Base-by-base conservation (phyloP, 768 basidiomycete species). In the Rhodotorula paludigena region DNA sequence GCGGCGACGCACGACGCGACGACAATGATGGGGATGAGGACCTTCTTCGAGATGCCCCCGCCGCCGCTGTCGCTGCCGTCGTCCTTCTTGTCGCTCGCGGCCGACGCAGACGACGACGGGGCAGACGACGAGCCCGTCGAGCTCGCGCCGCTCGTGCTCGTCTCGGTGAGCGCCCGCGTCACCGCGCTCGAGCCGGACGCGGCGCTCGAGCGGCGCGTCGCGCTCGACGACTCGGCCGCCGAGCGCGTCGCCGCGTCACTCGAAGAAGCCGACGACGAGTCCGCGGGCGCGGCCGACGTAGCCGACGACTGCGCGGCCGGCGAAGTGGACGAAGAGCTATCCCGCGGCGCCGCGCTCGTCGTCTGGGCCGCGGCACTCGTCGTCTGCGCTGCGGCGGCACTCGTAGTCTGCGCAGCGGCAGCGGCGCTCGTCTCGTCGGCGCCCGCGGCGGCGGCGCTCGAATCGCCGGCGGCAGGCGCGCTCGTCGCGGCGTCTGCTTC, bases 1-100 rank as follows among this genome's bases (percentile, higher is more conserved):
- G 83, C 87, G 58, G 85, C 90, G 49, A 91, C 73, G 53, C 82
- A 85, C 11, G 86, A 82, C 8, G 84, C 90, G 58, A 89, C 81
- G 57, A 84, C 83, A 74, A 90, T 87, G 73, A 92, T 80, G 49
- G 85, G 82, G 25, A 86, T 89, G 35, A 69, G 30, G 25, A 55
- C 57, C 11, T 41, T 42, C 47, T 69, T 63, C 42, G 39, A 18
- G 33, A 69, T 60, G 33, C 68, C 68, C 68, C 52, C 35, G 51
- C 33, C 4, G 52, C 36, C 32, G 52, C 16, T 23, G n/a, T 23
- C 66, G 23, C 51, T 49, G 20, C 38, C 28, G 33, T 57, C 42
- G 33, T 42, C 32, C 28, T 35, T 41, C 23, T 54, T 41, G 42
- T 54, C 49, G n/a, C 42, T 36, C 1, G 41, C 56, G 20, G n/a